Evolutionary conservation across 2,329 filamentous ascomycete species (phyloP), one percentile per base, ranked within the genome.

Genomic region (Aspergillus aculeatinus): DNA sequence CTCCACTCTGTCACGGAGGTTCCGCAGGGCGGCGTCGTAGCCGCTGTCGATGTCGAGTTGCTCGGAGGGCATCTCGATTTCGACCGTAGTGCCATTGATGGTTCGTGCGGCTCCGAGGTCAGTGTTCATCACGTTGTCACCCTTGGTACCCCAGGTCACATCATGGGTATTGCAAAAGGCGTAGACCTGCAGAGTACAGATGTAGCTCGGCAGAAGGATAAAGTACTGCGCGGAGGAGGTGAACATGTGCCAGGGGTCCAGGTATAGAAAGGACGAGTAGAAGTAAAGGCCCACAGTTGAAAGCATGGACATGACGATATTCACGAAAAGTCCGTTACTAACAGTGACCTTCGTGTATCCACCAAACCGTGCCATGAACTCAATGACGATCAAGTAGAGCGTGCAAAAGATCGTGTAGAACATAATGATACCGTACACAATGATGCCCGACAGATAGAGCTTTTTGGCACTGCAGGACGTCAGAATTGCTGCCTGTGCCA

Each of bases 91-190:
- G 51, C 85, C 85, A 58, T 89, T 90, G 65, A 90, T 88, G 53
- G 88, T 88, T 6, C 90, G 86, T 12, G 96, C 95, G 5, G 90
- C 87, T 59, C 95, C 95, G 0, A 99, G 87, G 73, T 99, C 96
- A 7, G 90, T 97, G 76, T 91, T 89, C 70, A 95, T 89, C 39
- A 96, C 87, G 76, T 99, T 99, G 83, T 99, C 95, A 59, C 95
- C 95, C 79, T 99, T 99, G 50, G 95, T 99, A 49, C 95, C 95
- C 95, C 95, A 99, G 0, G 93, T 96, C 21, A 99, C 92, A 74
- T 99, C 95, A 84, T 99, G 95, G 0, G 94, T 96, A 80, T 99
- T 99, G 82, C 95, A 98, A 78, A 99, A 99, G 48, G 95, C 95
- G 78, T 99, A 99, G 21, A 98, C 92, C 77, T 99, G 95, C 2